A percentile compares a stretch with the other conserved stretches of the same genome.
phyloP scores from a whole-genome alignment of 2,329 filamentous ascomycete species.

The Trichoderma aggressivum region DNA sequence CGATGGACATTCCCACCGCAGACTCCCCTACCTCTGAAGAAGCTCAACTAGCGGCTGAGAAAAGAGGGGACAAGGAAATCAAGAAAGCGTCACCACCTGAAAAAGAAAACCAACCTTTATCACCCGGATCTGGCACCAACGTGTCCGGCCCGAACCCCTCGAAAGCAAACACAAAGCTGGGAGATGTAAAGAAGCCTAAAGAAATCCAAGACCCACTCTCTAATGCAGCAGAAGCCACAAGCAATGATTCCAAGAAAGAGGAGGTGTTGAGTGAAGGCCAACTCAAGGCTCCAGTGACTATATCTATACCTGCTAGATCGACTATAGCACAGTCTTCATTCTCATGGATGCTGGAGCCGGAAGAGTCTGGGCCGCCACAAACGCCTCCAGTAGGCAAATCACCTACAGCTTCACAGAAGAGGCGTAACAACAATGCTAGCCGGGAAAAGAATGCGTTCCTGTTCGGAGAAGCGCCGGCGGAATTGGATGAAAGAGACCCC shows the following conservation, averaged over 20 bases:
- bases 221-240: neutral
- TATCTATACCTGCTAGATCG: slow-evolving; percentile 58
- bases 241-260: neutral
- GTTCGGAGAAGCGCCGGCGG: slow-evolving; percentile 52
- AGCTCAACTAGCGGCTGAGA: neutral
- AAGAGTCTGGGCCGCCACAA: slow-evolving; percentile 34
- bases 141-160: neutral
- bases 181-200: neutral
- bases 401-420: slow-evolving; percentile 36
- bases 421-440: slow-evolving; percentile 42
- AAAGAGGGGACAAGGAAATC: neutral
- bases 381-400: slow-evolving; percentile 29
- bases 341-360: slow-evolving; percentile 72
- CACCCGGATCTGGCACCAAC: neutral
- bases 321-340: slow-evolving; percentile 71
- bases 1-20: slow-evolving; percentile 44
- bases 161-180: neutral
- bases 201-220: neutral
- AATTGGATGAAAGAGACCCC: slow-evolving; percentile 34
- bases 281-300: slow-evolving; percentile 26
- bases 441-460: slow-evolving; percentile 58
- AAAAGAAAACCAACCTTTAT: slow-evolving; percentile 7
- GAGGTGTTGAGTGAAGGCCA: neutral
- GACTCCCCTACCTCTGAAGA: neutral
- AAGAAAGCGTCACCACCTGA: neutral